Evolutionary conservation across 805 yeast genomes (phyloP).

Genomic region (Schwanniomyces sp.): DNA sequence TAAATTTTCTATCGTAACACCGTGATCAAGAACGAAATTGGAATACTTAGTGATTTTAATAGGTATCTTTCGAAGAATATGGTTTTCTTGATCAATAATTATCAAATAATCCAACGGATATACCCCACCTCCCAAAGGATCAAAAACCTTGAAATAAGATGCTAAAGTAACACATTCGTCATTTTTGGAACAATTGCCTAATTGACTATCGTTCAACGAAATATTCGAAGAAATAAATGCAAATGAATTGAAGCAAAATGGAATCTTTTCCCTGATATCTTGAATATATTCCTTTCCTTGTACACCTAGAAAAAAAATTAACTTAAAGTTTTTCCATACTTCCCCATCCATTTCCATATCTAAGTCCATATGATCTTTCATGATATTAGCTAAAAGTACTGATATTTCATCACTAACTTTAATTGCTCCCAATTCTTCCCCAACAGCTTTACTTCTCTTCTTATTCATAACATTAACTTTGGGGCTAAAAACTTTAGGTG

Average conservation of each 20-base stretch:
- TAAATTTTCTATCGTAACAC: constrained; percentile 13
- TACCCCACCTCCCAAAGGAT: constrained; percentile 38
- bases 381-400: background rate
- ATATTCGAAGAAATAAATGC: constrained; percentile 18
- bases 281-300: constrained; percentile 31
- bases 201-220: background rate
- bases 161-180: constrained; percentile 21
- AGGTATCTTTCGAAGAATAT: constrained; percentile 17
- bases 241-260: constrained; percentile 3
- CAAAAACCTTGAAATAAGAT: constrained; percentile 22
- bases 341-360: background rate
- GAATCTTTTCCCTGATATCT: constrained; percentile 10
- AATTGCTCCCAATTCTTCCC: background rate
- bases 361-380: background rate
- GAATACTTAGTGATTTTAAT: constrained; percentile 12
- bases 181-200: constrained; percentile 3
- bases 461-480: background rate
- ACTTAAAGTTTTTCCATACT: constrained; percentile 5
- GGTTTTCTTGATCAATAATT: constrained; percentile 14
- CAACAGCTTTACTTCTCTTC: background rate
- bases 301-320: constrained; percentile 28
- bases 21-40: constrained; percentile 20
- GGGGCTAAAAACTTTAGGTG: background rate
- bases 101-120: constrained; percentile 33
- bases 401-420: background rate